Evolutionary conservation across 1,284 basidiomycete genomes (phyloP), one percentile per base, ranked within the genome.

Genomic region (Ceratobasidium sp.): DNA sequence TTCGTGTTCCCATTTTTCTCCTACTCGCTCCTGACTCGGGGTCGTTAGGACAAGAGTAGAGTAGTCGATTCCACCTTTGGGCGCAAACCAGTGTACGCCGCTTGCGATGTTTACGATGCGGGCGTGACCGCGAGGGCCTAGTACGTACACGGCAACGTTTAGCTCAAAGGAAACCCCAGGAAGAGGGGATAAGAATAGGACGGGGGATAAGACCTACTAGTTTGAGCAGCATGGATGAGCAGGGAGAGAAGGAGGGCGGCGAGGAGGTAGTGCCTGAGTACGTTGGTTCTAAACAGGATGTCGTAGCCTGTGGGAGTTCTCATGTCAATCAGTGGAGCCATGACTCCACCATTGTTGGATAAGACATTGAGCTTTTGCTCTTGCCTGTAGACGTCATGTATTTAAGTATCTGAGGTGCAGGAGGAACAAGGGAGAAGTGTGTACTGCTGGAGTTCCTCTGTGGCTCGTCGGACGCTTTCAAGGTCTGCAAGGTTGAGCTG

Each of bases 251-350:
- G 83, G 12, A 83, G 79, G 33, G 80, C 79, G 18, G 86, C 85
- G 51, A 88, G 80, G 60, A 83, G 83, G 75, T 83, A 85, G 78
- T 83, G 85, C 75, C 83, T 84, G 28, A 88, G 77, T 36, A 83
- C 82, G 76, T 89, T 89, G 11, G 86, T 87, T 0, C 87, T 88
- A 70, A 87, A 87, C 76, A 88, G 86, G 5, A 87, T 76, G 53
- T 86, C 84, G 75, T 84, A 84, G 3, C 85, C 86, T 72, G 89
- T 83, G 25, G 79, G 78, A 0, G 87, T 87, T 46, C 83, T 73
- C 67, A 78, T 73, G 3, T 84, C 82, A 11, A 82, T 74, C 0
- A 85, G 84, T 3, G 82, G 80, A 0, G 78, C 76, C 86, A 86
- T 87, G 9, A 91, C 82, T 5, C 88, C 88, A 83, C 82, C 85